Conservation (phyloP, 106 monocot species). For the Allium cepa region DNA sequence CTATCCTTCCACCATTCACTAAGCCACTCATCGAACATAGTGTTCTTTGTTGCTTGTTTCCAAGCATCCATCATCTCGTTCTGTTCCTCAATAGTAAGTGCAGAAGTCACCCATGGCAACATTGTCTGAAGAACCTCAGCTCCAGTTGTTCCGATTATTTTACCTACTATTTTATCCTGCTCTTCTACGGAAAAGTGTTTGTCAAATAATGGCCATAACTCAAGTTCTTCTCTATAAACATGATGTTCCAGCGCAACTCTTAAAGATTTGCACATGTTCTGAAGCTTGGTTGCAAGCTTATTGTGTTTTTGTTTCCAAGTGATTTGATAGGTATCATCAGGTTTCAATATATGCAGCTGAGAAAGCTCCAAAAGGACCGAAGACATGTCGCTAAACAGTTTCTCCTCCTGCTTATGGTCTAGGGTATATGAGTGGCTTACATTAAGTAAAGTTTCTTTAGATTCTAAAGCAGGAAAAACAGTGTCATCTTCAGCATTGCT, state of each 20-base stretch:
- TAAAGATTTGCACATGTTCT: conserved; percentile 96
- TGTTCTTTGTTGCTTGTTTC: conserved; percentile 90
- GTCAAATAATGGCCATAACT: conserved; percentile 97
- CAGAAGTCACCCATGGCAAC: conserved; percentile 99
- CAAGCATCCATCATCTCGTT: conserved; percentile 97
- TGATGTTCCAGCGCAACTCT: conserved; percentile 91
- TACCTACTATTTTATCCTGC: conserved; percentile 94
- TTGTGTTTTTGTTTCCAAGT: conserved; percentile 46
- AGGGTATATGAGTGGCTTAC: conserved; percentile 99
- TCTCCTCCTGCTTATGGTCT: conserved; percentile 97
- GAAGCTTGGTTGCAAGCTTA: conserved; percentile 89
- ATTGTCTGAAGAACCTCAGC: conserved; percentile 97
- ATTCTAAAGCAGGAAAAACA: conserved; percentile 98
- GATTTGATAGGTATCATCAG: conserved; percentile 2
- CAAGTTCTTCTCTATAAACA: conserved; percentile 91
- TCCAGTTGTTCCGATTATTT: conserved; percentile 95
- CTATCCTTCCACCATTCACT: conserved; percentile 93
- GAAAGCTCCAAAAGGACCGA: conserved; percentile 69
- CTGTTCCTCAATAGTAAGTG: conserved; percentile 88
- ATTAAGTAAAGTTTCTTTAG: conserved; percentile 91
- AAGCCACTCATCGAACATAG: conserved; percentile 99
- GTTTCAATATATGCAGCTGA: conserved; percentile 35
- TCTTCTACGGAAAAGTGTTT: conserved; percentile 92
- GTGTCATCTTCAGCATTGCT: conserved; percentile 99
- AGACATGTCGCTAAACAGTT: conserved; percentile 87